These are phyloP conservation scores for Fomitopsis schrenkii DNA, from an alignment of 1,284 basidiomycete species.

Conservation along the genomic window DNA sequence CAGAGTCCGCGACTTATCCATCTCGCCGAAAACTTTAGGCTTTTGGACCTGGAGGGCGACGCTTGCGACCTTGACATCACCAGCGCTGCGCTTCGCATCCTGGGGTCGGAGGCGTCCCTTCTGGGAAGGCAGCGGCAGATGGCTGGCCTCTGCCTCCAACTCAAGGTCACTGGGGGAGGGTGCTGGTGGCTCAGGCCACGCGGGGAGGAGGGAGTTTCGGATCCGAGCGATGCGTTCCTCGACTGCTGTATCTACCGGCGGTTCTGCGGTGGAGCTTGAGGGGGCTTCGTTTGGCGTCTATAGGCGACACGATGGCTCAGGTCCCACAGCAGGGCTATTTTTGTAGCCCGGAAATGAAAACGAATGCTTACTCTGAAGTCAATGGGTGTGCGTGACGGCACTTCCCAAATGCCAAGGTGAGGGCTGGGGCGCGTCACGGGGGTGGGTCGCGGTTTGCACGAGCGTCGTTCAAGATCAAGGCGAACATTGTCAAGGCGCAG, in stretches of 20 bases:
- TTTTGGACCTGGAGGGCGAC: neutral
- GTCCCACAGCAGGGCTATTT: neutral
- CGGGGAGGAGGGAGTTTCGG: constrained; percentile 15
- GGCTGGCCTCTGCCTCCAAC: constrained; percentile 1
- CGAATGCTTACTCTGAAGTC: neutral
- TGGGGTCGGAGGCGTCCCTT: neutral
- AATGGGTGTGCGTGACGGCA: neutral
- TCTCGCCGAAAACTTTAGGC: neutral
- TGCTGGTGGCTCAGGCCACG: constrained; percentile 12
- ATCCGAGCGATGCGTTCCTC: constrained; percentile 21
- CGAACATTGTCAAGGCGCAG: neutral
- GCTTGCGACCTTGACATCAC: neutral
- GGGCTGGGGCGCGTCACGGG: neutral
- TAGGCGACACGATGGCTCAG: neutral
- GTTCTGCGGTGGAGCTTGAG: constrained; percentile 1
- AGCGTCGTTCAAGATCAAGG: neutral
- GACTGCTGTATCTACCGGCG: constrained; percentile 10
- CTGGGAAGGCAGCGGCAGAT: constrained; percentile 11
- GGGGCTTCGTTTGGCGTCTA: neutral
- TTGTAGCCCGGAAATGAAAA: neutral
- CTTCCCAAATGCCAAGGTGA: neutral
- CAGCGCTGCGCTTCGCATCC: neutral
- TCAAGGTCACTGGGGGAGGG: constrained; percentile 7
- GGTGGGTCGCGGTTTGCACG: no score
- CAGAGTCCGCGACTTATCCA: neutral